Base-by-base conservation (phyloP, 805 yeast species). In the Jamesozyma lodderae region DNA sequence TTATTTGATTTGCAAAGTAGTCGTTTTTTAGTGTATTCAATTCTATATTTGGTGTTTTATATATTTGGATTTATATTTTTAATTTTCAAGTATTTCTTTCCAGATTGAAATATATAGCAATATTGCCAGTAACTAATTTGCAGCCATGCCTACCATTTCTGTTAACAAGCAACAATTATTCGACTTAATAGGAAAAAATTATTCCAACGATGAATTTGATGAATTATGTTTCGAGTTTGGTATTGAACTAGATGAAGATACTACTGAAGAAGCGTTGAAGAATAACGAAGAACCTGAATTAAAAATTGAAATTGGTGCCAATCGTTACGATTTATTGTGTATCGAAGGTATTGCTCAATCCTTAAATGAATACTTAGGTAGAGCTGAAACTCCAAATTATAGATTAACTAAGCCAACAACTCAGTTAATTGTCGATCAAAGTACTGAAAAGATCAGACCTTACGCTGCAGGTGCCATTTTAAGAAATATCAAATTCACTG, bases 311-410 rank as follows among this genome's bases (percentile, higher is more conserved):
- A 79, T 94, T 47, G 96, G 96, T 41, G 99, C 99, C 45, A 92
- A 92, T 68, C 82, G 99, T 71, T 94, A 92, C 59, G 99, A 92
- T 62, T 78, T 92, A 88, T 77, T 92, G 48, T 94, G 98, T 70
- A 82, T 87, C 52, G 99, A 92, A 66, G 99, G 99, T 58, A 87
- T 92, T 63, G 87, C 96, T 1, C 94, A 86, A 58, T 90, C 97
- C 1, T 69, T 92, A 58, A 87, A 87, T 55, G 94, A 88, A 60
- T 92, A 84, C 58, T 70, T 90, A 52, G 95, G 94, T 26, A 76
- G 74, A 43, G 52, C 62, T 5, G 58, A 64, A 34, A 68, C 81
- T 31, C 96, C 98, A 36, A 62, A 65, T 22, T 90, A 73, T 70
- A 75, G 66, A 37, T 68, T 83, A 42, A 64, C 71, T 29, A 76